phyloP scores from a whole-genome alignment of 257 asterid species.

The Nicotiana benthamiana region DNA sequence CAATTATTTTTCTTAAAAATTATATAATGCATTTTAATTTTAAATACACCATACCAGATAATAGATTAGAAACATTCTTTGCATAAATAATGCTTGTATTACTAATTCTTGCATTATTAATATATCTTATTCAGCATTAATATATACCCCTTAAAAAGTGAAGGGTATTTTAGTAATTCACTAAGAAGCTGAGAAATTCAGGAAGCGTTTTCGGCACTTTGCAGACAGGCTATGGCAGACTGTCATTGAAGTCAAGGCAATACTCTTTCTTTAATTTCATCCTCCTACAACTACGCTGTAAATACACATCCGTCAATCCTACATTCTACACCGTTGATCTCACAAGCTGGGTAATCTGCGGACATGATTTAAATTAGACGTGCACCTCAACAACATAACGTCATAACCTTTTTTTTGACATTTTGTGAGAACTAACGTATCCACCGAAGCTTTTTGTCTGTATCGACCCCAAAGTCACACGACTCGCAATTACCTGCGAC shows the following conservation, averaged over 20 bases:
- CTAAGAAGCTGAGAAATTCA: too few relatives aligned
- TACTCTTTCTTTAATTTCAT: background rate
- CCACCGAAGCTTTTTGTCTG: background rate
- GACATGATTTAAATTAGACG: background rate
- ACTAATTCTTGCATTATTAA: too few relatives aligned
- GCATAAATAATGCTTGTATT: accelerated
- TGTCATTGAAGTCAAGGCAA: background rate
- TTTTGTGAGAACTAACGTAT: background rate
- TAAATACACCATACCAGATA: too few relatives aligned
- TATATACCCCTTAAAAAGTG: too few relatives aligned
- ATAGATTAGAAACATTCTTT: too few relatives aligned
- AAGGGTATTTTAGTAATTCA: background rate
- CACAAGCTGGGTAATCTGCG: background rate
- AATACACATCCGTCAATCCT: background rate
- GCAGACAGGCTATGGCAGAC: background rate
- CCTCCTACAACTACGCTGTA: background rate
- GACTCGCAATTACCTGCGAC: conserved; percentile 7
- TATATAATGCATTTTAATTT: too few relatives aligned
- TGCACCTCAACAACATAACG: background rate
- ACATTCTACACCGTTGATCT: background rate
- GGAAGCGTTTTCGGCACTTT: background rate
- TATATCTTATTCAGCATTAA: too few relatives aligned
- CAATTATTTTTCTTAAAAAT: too few relatives aligned
- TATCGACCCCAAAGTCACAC: conserved; percentile 5
- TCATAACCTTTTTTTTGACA: background rate